Base-by-base conservation (phyloP, 352 stramenopile genomes). In the Phytophthora cactorum region DNA sequence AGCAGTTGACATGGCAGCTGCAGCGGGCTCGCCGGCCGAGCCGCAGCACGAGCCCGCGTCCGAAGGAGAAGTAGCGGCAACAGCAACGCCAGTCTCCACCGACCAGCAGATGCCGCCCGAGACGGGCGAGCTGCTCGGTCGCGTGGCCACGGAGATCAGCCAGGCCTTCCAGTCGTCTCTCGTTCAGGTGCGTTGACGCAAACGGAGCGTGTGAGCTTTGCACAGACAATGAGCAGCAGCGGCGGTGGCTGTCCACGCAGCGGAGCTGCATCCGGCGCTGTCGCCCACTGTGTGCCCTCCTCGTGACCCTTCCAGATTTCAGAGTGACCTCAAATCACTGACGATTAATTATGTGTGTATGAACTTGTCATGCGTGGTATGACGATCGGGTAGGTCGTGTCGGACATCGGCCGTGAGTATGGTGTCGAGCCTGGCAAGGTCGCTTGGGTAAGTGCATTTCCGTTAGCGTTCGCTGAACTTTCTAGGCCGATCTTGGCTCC, bases 101-200 rank as follows among this genome's bases (percentile, higher is more conserved):
- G 57, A 77, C 28, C 43, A 57, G 64, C 58, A 65, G 41, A 67
- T 60, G 28, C 44, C 58, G 36, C 52, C 68, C 44, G 61, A 63
- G 41, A 75, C 68, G 15, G 58, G 68, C 38, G 72, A 72, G 45
- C 38, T 80, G 17, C 66, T 80, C 9, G 55, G 41, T 45, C 68
- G 70, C 47, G 69, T 80, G 29, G 72, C 69, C 32, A 50, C 69
- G 27, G 68, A 80, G 66, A 70, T 80, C 45, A 77, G 71, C 51
- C 61, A 72, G 53, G 70, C 72, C 41, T 80, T 80, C 63, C 72
- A 80, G 60, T 68, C 69, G 38, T 77, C 72, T 29, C 61, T 80
- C 22, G 52, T 66, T 14, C 66, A 80, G 72, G 72, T 80, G 57
- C 57, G 68, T 68, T 54, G 29, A 43, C 49, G 28, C 17, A 28